Conservation (phyloP, 2,329 filamentous ascomycete species). For the Neoscytalidium dimidiatum region DNA sequence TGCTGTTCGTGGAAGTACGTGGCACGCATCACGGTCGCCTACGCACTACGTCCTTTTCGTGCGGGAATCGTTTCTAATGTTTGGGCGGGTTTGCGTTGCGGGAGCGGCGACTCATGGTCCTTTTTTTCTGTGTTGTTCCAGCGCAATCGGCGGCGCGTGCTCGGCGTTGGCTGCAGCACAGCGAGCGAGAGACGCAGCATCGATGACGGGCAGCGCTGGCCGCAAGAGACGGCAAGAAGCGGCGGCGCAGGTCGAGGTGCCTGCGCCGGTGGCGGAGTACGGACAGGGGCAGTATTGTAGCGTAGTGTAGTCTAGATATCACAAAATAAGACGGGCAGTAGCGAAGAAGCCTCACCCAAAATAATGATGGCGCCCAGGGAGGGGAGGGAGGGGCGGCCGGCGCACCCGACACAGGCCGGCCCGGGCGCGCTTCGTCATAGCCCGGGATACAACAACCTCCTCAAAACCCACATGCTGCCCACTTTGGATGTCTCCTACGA, state of each 20-base stretch:
- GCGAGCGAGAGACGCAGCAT: neutral
- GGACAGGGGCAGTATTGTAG: too few species aligned
- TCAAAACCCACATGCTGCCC: slow-evolving; percentile 15
- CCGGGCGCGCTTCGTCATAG: slow-evolving; percentile 15
- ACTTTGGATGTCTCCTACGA: slow-evolving; percentile 16
- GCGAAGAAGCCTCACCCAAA: neutral
- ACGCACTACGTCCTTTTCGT: too few species aligned
- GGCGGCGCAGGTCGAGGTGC: neutral
- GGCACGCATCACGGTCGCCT: too few species aligned
- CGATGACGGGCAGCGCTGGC: neutral
- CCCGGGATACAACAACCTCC: slow-evolving; percentile 10
- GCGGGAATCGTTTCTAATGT: neutral
- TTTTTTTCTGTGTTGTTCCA: slow-evolving; percentile 7
- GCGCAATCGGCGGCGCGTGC: slow-evolving; percentile 8
- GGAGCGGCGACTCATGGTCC: neutral
- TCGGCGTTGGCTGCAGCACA: slow-evolving; percentile 2
- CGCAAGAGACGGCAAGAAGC: neutral
- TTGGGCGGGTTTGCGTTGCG: neutral
- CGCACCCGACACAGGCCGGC: neutral
- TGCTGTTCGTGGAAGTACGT: neutral
- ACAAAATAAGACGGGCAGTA: neutral
- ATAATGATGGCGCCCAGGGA: neutral
- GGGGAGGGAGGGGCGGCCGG: neutral
- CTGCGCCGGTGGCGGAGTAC: too few species aligned
- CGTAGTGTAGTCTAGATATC: too few species aligned